Percentiles rank a stretch among this genome's conserved stretches.
Evolutionary conservation across 495 filamentous ascomycete species (phyloP).

Genomic region (Penicillium nucicola): DNA sequence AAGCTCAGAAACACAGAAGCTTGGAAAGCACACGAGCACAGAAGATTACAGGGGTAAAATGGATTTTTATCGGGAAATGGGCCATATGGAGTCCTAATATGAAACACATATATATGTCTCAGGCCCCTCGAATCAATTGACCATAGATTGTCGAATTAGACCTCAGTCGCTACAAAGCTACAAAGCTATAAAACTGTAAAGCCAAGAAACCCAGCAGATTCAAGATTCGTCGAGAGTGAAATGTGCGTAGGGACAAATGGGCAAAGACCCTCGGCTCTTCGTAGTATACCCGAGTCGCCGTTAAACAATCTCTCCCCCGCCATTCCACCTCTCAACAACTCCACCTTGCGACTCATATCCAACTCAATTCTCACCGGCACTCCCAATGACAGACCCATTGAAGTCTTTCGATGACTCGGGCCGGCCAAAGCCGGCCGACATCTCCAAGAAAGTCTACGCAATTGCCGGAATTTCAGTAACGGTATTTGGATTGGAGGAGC

Average conservation of each 20-base stretch:
- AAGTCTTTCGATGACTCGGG: constrained; percentile 26
- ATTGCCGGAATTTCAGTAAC: constrained; percentile 76
- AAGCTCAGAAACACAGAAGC: no score
- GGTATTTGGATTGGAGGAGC: constrained; percentile 76
- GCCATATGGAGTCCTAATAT: no score
- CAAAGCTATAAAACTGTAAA: no score
- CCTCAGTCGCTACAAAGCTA: no score
- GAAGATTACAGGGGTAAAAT: no score
- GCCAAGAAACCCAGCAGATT: no score
- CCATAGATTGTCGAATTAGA: background rate
- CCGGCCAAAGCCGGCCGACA: constrained; percentile 28
- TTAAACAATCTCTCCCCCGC: constrained; percentile 1
- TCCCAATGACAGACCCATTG: constrained; percentile 36
- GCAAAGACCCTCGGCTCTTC: constrained; percentile 13
- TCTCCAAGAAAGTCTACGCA: constrained; percentile 59
- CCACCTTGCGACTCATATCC: background rate
- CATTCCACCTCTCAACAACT: background rate
- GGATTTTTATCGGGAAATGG: no score
- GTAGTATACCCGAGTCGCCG: constrained; percentile 19
- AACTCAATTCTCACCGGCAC: background rate
- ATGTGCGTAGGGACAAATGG: no score
- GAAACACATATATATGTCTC: no score
- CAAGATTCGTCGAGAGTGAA: no score
- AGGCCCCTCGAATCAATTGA: no score
- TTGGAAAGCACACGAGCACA: no score